Evolutionary conservation across 2,329 filamentous ascomycete species (phyloP).

Genomic region (Talaromyces verruculosus): DNA sequence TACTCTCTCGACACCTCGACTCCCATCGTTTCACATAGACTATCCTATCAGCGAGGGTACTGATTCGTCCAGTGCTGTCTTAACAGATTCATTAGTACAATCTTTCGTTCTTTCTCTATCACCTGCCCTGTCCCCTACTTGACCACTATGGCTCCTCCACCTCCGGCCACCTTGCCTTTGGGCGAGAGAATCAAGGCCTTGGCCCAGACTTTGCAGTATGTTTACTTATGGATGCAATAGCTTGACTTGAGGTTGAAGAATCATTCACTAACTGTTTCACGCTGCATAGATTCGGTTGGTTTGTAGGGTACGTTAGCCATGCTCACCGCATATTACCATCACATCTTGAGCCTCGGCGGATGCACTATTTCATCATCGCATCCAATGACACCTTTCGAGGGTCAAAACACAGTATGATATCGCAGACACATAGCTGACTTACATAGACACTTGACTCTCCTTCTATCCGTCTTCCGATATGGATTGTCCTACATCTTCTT

Average conservation of each 20-base stretch:
- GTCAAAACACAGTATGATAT: not conserved
- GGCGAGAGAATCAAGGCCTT: conserved; percentile 72
- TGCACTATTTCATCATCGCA: not conserved
- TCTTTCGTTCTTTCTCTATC: not conserved
- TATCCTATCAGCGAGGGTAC: not conserved
- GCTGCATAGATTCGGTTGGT: conserved; percentile 63
- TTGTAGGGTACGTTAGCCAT: conserved; percentile 64
- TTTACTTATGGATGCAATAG: conserved; percentile 31
- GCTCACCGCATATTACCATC: conserved; percentile 22
- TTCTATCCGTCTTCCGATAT: conserved; percentile 81
- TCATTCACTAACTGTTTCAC: not conserved
- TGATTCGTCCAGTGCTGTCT: not conserved
- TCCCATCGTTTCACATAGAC: not conserved
- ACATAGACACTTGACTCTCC: conserved; percentile 76
- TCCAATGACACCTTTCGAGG: not conserved
- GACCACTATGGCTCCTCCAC: conserved; percentile 68
- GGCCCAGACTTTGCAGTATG: conserved; percentile 86
- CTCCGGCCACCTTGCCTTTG: conserved; percentile 67
- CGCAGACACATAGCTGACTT: conserved; percentile 26
- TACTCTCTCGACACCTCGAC: not conserved
- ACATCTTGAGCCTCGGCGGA: conserved; percentile 8
- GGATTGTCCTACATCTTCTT: conserved; percentile 81
- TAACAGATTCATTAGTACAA: not conserved
- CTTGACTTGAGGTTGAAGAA: not conserved
- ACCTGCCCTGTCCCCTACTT: not conserved